Conservation (phyloP, 73 alveolate species). For the Paraurostyla sp. region DNA sequence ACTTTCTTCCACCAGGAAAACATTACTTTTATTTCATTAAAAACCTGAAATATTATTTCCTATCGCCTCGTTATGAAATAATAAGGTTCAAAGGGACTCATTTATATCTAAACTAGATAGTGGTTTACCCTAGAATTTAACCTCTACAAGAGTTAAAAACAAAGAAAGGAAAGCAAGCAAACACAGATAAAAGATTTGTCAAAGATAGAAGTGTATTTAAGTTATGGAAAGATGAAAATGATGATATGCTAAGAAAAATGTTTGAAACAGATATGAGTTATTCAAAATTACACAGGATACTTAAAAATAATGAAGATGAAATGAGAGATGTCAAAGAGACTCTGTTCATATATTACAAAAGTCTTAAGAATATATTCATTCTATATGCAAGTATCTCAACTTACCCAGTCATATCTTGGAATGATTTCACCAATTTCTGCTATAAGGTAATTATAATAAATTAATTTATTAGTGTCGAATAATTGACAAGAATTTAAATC, state of each 20-base stretch:
- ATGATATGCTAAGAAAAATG: conserved; percentile 15
- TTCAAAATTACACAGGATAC: conserved; percentile 15
- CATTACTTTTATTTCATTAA: conserved; percentile 69
- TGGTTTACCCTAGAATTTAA: conserved; percentile 17
- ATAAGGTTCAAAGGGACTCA: conserved; percentile 42
- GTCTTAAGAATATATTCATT: conserved; percentile 34
- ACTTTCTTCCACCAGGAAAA: conserved; percentile 64
- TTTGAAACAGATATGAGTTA: conserved; percentile 1
- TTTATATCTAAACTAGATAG: conserved; percentile 7
- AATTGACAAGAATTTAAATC: conserved; percentile 65
- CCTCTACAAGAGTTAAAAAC: conserved; percentile 26
- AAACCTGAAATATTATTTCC: conserved; percentile 57
- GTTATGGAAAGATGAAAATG: conserved; percentile 35
- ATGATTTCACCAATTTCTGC: conserved; percentile 73
- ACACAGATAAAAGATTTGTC: conserved; percentile 10
- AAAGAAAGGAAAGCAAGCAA: not conserved
- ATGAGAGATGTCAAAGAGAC: conserved; percentile 32
- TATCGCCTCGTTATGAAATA: conserved; percentile 40
- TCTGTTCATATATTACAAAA: conserved; percentile 34
- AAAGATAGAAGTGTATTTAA: conserved; percentile 44
- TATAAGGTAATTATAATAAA: conserved; percentile 1
- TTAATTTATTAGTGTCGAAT: conserved; percentile 48
- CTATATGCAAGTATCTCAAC: conserved; percentile 44
- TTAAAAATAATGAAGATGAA: conserved; percentile 40
- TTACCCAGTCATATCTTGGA: conserved; percentile 69